Base-by-base conservation (phyloP, 2,329 filamentous ascomycete genomes). In the Aspergillus tamarii region DNA sequence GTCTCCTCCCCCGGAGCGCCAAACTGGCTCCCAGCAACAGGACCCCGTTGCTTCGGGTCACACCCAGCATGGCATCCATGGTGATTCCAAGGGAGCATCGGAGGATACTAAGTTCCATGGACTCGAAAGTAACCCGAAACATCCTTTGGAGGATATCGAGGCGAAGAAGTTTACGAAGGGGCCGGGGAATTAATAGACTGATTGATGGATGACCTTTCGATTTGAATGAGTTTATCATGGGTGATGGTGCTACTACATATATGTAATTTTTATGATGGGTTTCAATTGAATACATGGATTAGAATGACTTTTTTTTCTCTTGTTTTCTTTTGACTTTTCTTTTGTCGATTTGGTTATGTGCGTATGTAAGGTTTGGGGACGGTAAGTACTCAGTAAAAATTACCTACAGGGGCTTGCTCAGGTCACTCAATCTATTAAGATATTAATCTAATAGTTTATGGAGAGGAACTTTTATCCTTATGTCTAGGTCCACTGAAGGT, bases 1-100 rank as follows among this genome's bases (percentile, higher is more conserved):
- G 80, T 96, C 93, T 36, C 93, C 93, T 66, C 82, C 88, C 59
- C 91, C 91, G 32, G 88, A 91, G 81, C 75, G 77, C 69, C 91
- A 92, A 80, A 81, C 84, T 43, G 89, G 86, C 64, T 79, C 82
- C 61, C 92, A 95, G 81, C 79, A 87, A 63, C 81, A 86, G 67
- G 86, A 86, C 9, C 74, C 85, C 14, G 83, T 88, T 2, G 86
- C 78, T n/a, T 80, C 83, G 0, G 87, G 88, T 62, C 84, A 88
- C 70, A 85, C 86, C 55, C 82, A 14, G 11, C 32, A 55, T 14
- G 52, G 32, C 6, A 26, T 55, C 9, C 32, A 85, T 70, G 84
- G 74, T 19, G 67, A 67, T 23, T 63, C 70, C 9, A 66, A 73
- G 43, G 16, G 65, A 4, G 62, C 73, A 54, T 73, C 76, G 0